Base-by-base conservation (phyloP, 2,329 filamentous ascomycete species). In the Plenodomus tracheiphilus region DNA sequence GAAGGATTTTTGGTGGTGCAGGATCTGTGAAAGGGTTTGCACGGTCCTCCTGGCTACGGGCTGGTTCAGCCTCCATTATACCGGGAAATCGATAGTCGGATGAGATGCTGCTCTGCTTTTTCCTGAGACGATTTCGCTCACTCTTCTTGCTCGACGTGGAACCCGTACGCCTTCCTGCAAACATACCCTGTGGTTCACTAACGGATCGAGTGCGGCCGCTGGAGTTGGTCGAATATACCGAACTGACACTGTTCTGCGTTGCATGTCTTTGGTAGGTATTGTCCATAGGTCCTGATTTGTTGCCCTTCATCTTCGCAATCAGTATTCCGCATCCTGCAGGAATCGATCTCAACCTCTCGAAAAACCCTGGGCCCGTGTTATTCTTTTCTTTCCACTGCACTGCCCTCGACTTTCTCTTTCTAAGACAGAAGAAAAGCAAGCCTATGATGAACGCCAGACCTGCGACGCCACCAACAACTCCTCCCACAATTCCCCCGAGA, bases 391-490 rank as follows among this genome's bases (percentile, higher is more conserved):
- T 41, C 56, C 55, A 54, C 47, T 43, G 41, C 35, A 42, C 22
- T 46, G 58, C 46, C 34, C 58, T 59, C 8, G 66, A 51, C 51
- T 64, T 69, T 42, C 68, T 63, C 44, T 62, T 65, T 41, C 66
- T 61, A 32, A 73, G 39, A 46, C 62, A 70, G 34, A 70, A 56
- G 49, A 72, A 71, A 11, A 73, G 47, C 16, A 73, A 41, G 5
- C 47, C 59, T 43, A 62, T 59, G 38, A 73, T 61, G 10, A 71
- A 25, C 11, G 64, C 65, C 17, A 73, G 56, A 6, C 51, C 65
- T n/a, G 63, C 56, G 15, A 73, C 58, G 3, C 68, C 69, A 21
- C 69, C 70, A 17, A 70, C 49, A n/a, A 69, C 64, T 3, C 67
- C 70, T 38, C 70, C 70, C 19, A 65, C 61, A 28, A 73, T 65